Base-by-base conservation (phyloP, 2,329 filamentous ascomycete genomes). In the Ophiocordyceps camponoti-floridani region DNA sequence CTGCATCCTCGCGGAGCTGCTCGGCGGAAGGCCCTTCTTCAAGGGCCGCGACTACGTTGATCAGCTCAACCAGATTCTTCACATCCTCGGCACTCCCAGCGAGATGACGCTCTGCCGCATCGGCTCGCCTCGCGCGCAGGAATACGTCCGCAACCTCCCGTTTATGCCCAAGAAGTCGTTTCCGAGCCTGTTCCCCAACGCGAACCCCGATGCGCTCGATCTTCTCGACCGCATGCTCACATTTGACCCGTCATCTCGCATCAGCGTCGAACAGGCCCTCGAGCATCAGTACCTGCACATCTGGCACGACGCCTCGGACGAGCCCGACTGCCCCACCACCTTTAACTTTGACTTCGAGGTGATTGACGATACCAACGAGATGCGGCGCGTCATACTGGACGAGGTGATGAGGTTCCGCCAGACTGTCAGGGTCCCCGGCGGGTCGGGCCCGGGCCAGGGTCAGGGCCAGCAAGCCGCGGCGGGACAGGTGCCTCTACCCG, bases 271-370 rank as follows among this genome's bases (percentile, higher is more conserved):
- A 65, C 78, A 89, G 57, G 91, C 91, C 16, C 79, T 98, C 47
- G 88, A 96, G 69, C 91, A 98, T 69, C 83, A 83, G 31, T 98
- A 98, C 66, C 75, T 98, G 46, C 78, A 89, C 58, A 95, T 98
- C 67, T 96, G 91, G 91, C 91, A 98, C 68, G 91, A 98, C 55
- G 84, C 88, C 44, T 88, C 84, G 4, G 91, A 98, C 64, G 91
- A 98, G 69, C 91, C 91, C 18, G 77, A 81, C 51, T 96, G 89
- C 68, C 88, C 88, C 0, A 84, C 82, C 14, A 88, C 86, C 16
- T 98, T 98, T 66, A 88, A 98, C 70, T 98, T 98, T 68, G 83
- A 89, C 61, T 98, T 98, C 58, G 91, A 98, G 62, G 80, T 94
- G n/a, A 78, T 95, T 37, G 89, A 98, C 44, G 91, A 96, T 41